These are phyloP conservation scores for Salvia splendens DNA, from an alignment of 257 asterid species.

Conservation along the genomic window DNA sequence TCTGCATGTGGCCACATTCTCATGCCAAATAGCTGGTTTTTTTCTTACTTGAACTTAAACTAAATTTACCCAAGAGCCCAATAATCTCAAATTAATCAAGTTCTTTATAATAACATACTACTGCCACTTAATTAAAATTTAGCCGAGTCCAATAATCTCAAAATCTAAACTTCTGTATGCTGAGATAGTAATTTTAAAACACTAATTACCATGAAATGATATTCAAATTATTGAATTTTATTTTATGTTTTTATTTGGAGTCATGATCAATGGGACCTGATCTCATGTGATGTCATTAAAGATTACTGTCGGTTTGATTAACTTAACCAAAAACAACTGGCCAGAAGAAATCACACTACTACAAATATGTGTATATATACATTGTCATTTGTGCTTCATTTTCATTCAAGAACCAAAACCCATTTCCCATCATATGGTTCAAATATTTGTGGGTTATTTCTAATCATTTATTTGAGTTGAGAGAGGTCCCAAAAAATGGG, in stretches of 20 bases:
- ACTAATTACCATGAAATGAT: too few relatives aligned
- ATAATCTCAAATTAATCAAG: too few relatives aligned
- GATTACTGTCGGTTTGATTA: conserved; percentile 47
- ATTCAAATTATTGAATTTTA: not conserved
- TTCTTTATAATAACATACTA: not conserved
- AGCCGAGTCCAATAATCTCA: too few relatives aligned
- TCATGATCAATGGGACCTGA: conserved; percentile 59
- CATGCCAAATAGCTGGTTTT: conserved; percentile 9
- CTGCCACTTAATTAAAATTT: too few relatives aligned
- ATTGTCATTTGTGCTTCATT: conserved; percentile 3
- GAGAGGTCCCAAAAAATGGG: conserved; percentile 44
- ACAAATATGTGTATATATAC: conserved; percentile 10
- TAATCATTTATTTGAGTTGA: not conserved
- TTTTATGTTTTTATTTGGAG: conserved; percentile 2
- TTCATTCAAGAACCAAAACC: conserved; percentile 23
- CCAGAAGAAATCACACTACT: not conserved
- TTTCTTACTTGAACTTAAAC: not conserved
- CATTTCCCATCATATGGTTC: not conserved
- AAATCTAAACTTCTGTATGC: too few relatives aligned
- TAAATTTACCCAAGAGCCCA: too few relatives aligned
- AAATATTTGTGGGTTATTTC: not conserved
- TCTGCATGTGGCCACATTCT: conserved; percentile 47
- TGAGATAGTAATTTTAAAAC: too few relatives aligned
- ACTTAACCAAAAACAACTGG: conserved; percentile 17
- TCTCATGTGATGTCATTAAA: conserved; percentile 76